These are phyloP conservation scores for Backusella psychrophila DNA, from an alignment of 192 early-diverging fungal species.

Conservation along the genomic window DNA sequence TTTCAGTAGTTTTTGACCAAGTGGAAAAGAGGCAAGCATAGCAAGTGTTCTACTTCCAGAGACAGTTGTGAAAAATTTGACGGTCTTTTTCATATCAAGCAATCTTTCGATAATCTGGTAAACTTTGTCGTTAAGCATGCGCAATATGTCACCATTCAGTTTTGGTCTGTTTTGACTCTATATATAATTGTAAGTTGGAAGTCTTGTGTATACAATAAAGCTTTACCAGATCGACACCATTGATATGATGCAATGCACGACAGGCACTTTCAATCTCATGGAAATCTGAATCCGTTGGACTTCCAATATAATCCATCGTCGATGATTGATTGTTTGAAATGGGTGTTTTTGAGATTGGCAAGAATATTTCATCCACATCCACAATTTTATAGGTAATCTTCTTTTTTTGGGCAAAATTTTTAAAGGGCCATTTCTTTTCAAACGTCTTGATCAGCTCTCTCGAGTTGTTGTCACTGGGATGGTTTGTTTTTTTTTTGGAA, in stretches of 20 bases:
- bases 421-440: not conserved
- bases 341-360: not conserved
- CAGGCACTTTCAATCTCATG: conserved; percentile 5
- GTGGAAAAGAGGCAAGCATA: not conserved
- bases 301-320: not conserved
- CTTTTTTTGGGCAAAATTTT: not conserved
- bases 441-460: not conserved
- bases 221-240: not conserved
- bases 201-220: no score
- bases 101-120: not conserved
- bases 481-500: not conserved
- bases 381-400: not conserved
- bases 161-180: not conserved
- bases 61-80: not conserved
- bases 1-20: not conserved
- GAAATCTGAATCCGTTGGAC: not conserved
- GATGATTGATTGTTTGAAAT: not conserved
- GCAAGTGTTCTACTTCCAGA: conserved; percentile 6
- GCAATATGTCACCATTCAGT: not conserved
- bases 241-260: not conserved
- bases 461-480: not conserved
- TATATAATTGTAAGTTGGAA: no score
- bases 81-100: not conserved
- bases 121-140: not conserved
- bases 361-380: not conserved